Evolutionary conservation across 2,329 filamentous ascomycete species (phyloP).

Genomic region (Ceratocystis papillata): DNA sequence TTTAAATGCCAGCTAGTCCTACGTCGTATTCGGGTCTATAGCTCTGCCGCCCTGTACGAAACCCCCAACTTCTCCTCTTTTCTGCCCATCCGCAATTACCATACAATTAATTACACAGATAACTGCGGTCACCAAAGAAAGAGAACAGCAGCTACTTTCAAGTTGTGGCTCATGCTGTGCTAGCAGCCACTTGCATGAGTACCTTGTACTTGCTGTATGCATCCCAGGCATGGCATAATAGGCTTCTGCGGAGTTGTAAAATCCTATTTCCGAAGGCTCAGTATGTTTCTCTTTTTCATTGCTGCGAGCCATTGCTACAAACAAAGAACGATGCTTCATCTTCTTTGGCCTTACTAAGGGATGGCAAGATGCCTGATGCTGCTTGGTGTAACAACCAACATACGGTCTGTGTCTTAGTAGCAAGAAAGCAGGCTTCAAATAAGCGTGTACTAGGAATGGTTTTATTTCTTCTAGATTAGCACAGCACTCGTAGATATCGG

Average conservation of each 20-base stretch:
- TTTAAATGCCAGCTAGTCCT: neutral
- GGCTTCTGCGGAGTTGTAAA: neutral
- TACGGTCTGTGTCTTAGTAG: too few species aligned
- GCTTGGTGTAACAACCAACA: too few species aligned
- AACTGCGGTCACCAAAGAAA: neutral
- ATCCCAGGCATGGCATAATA: neutral
- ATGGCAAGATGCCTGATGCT: too few species aligned
- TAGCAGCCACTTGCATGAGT: neutral
- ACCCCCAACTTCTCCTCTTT: neutral
- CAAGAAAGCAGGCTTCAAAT: too few species aligned
- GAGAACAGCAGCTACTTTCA: neutral
- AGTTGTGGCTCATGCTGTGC: neutral
- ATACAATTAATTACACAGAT: neutral
- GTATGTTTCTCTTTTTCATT: neutral
- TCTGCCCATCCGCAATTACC: neutral
- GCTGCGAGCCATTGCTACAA: neutral
- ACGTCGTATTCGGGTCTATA: neutral
- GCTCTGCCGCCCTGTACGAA: neutral
- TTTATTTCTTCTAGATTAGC: too few species aligned
- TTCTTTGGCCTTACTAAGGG: too few species aligned
- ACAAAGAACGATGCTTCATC: neutral
- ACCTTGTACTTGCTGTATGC: neutral
- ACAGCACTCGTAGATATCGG: too few species aligned
- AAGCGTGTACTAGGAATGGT: too few species aligned
- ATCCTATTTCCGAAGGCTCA: neutral